phyloP scores from a whole-genome alignment of 2,329 filamentous ascomycete species.

The Talaromyces sp. region DNA sequence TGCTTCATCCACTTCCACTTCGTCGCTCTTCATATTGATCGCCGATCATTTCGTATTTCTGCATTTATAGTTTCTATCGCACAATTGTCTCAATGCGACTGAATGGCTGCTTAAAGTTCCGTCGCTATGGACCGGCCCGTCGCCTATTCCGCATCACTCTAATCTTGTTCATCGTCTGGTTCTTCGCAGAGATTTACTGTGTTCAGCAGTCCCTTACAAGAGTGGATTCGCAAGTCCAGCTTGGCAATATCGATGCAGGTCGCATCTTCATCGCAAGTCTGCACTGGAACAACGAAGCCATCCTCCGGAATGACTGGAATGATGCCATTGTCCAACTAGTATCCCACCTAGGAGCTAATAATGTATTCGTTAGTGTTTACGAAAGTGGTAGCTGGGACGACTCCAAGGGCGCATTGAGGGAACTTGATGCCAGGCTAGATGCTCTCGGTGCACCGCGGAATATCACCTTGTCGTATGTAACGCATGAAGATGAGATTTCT shows the following conservation, averaged over 20 bases:
- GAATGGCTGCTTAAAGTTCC: slow-evolving; percentile 2
- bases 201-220: not conserved
- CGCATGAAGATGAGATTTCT: slow-evolving; percentile 56
- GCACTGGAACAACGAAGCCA: slow-evolving; percentile 63
- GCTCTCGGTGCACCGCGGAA: slow-evolving; percentile 51
- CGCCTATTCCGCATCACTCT: not conserved
- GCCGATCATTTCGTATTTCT: not conserved
- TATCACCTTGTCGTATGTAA: slow-evolving; percentile 57
- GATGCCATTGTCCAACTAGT: slow-evolving; percentile 57
- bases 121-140: not conserved
- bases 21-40: not conserved
- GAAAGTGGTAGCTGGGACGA: slow-evolving; percentile 69
- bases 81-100: not conserved
- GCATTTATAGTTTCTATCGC: not conserved
- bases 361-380: slow-evolving; percentile 64
- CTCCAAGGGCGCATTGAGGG: slow-evolving; percentile 58
- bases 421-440: slow-evolving; percentile 55
- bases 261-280: slow-evolving; percentile 64
- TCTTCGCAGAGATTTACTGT: not conserved
- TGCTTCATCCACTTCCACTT: not conserved
- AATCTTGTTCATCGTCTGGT: not conserved
- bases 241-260: not conserved
- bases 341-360: slow-evolving; percentile 56
- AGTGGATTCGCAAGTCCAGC: not conserved
- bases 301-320: slow-evolving; percentile 62